phyloP scores from a whole-genome alignment of 2,329 filamentous ascomycete genomes.

The Aspergillus hortae region DNA sequence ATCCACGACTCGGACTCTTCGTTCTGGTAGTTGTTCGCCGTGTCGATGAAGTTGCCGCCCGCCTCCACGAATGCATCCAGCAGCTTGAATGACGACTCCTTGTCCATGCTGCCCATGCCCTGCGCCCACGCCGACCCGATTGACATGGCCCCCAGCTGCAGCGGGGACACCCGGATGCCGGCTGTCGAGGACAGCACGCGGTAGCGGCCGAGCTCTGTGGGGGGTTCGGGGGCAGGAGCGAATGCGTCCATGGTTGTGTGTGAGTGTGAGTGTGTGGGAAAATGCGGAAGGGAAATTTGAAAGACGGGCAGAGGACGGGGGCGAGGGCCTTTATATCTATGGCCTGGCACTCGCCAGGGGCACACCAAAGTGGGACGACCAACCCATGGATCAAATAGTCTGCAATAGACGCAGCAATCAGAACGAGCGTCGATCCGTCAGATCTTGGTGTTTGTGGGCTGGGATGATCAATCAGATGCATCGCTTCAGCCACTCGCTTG shows the following conservation, averaged over 20 bases:
- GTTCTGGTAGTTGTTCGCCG: conserved; percentile 63
- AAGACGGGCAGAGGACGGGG: background rate
- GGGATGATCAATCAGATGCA: background rate
- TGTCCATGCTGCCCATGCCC: conserved; percentile 61
- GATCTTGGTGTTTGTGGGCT: background rate
- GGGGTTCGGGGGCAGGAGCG: conserved; percentile 46
- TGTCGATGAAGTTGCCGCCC: conserved; percentile 71
- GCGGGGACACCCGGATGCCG: conserved; percentile 60
- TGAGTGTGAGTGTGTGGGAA: background rate
- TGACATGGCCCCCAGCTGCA: conserved; percentile 41
- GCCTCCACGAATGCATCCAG: conserved; percentile 62
- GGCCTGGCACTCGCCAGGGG: background rate
- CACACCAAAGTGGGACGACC: background rate
- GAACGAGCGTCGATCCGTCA: background rate
- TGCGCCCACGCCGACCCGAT: conserved; percentile 38
- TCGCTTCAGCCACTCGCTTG: background rate
- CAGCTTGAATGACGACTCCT: conserved; percentile 58
- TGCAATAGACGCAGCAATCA: background rate
- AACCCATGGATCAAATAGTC: background rate
- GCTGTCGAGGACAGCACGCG: conserved; percentile 64
- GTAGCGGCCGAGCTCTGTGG: conserved; percentile 60
- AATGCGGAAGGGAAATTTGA: background rate
- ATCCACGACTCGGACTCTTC: conserved; percentile 62
- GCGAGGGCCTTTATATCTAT: background rate
- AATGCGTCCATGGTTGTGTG: conserved; percentile 14